Conservation (phyloP, 2,329 filamentous ascomycete species). For the Diaporthe ampelina region DNA sequence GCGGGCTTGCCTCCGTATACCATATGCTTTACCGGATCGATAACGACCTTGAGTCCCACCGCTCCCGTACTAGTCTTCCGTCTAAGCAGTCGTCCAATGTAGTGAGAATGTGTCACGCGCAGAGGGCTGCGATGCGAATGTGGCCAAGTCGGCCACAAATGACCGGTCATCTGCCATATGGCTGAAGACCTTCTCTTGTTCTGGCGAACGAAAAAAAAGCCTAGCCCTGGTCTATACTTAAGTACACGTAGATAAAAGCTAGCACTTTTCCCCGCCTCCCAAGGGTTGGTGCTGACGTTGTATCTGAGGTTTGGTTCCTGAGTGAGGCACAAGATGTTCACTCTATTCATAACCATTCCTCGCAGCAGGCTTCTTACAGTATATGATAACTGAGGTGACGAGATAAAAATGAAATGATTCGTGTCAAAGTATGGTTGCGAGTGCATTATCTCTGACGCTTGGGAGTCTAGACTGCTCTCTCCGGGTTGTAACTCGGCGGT, state of each 20-base stretch:
- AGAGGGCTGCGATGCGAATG: slow-evolving; percentile 83
- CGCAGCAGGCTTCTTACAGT: neutral
- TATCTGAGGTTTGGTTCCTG: neutral
- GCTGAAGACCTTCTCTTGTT: slow-evolving; percentile 55
- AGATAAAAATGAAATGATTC: neutral
- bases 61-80: slow-evolving; percentile 68
- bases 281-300: neutral
- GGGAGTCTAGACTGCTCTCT: neutral
- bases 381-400: neutral
- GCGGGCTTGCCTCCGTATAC: slow-evolving; percentile 79
- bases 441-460: neutral
- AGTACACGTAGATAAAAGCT: neutral
- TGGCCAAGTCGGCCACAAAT: slow-evolving; percentile 77
- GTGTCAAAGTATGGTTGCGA: neutral
- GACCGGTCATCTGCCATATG: neutral
- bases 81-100: slow-evolving; percentile 82
- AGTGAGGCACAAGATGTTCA: neutral
- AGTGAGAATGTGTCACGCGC: slow-evolving; percentile 96
- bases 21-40: slow-evolving; percentile 79
- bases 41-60: slow-evolving; percentile 78
- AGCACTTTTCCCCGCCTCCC: neutral
- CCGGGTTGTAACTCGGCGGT: neutral
- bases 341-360: no score
- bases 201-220: neutral
- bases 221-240: neutral